These are phyloP conservation scores for Liquidambar formosana DNA, from an alignment of 164 flowering plant species.

Conservation along the genomic window DNA sequence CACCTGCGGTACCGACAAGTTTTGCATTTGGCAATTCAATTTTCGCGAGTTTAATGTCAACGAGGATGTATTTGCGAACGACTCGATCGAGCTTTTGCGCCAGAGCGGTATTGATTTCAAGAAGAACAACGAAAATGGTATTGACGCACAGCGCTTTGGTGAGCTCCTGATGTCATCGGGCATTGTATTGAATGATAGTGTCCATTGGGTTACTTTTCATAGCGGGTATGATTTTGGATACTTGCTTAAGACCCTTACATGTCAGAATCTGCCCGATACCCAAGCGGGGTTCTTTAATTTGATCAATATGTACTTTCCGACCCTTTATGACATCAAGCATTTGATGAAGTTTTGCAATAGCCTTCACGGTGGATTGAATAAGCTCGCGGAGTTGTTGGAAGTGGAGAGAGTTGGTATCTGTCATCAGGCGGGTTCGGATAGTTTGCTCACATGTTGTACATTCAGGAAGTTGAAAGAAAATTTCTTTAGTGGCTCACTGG, in stretches of 20 bases:
- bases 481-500: slow-evolving; percentile 35
- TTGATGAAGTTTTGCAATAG: slow-evolving; percentile 41
- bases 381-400: slow-evolving; percentile 36
- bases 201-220: slow-evolving; percentile 39
- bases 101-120: slow-evolving; percentile 34
- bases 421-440: slow-evolving; percentile 45
- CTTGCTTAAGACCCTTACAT: slow-evolving; percentile 32
- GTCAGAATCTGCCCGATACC: slow-evolving; percentile 30
- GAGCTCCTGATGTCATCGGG: slow-evolving; percentile 37
- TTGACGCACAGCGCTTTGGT: slow-evolving; percentile 28
- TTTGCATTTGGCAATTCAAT: slow-evolving; percentile 40
- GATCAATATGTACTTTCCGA: slow-evolving; percentile 32
- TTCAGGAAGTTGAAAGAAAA: slow-evolving; percentile 35
- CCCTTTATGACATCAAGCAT: slow-evolving; percentile 35
- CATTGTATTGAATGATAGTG: slow-evolving; percentile 30
- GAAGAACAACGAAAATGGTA: slow-evolving; percentile 29
- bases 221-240: slow-evolving; percentile 41
- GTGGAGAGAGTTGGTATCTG: slow-evolving; percentile 40
- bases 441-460: slow-evolving; percentile 35
- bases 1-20: slow-evolving; percentile 24
- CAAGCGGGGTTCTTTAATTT: slow-evolving; percentile 29
- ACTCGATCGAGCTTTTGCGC: slow-evolving; percentile 31
- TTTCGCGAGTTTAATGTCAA: slow-evolving; percentile 33
- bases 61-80: slow-evolving; percentile 29
- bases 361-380: slow-evolving; percentile 38